A percentile compares a stretch with the other conserved stretches of the same genome.
Evolutionary conservation across 2,329 filamentous ascomycete genomes (phyloP).

Genomic region (Neoascochyta sp.): DNA sequence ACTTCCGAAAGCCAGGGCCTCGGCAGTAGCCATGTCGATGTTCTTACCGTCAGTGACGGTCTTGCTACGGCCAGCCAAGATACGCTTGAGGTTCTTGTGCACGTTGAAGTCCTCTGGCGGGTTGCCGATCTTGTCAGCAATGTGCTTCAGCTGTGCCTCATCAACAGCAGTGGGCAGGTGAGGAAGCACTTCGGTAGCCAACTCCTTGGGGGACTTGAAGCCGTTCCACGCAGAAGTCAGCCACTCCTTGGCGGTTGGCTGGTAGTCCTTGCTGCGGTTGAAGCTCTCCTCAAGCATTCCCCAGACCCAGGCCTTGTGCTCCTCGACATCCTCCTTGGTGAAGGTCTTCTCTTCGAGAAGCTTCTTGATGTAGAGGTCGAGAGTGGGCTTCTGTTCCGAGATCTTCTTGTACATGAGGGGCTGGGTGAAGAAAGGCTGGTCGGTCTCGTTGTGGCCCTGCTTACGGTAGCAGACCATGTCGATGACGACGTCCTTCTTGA

Average conservation of each 20-base stretch:
- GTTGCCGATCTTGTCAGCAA: conserved; percentile 74
- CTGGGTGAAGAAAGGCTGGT: conserved; percentile 99
- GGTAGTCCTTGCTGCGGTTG: conserved; percentile 94
- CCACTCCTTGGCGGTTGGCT: conserved; percentile 96
- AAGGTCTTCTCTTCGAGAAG: conserved; percentile 90
- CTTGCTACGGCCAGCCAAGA: conserved; percentile 84
- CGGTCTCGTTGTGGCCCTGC: conserved; percentile 98
- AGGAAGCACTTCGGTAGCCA: conserved; percentile 88
- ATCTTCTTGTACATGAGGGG: conserved; percentile 99
- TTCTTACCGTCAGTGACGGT: conserved; percentile 85
- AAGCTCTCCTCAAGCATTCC: conserved; percentile 98
- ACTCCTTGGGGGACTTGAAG: conserved; percentile 98
- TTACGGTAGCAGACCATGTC: conserved; percentile 99
- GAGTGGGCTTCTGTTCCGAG: conserved; percentile 73
- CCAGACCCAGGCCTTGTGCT: conserved; percentile 99
- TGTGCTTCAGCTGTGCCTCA: conserved; percentile 68
- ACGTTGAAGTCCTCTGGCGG: conserved; percentile 81
- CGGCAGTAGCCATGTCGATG: conserved; percentile 96
- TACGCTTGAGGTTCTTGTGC: conserved; percentile 96
- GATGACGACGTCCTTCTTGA: conserved; percentile 97
- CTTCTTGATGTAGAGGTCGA: conserved; percentile 89
- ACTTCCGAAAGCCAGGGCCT: conserved; percentile 90
- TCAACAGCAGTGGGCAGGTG: conserved; percentile 85
- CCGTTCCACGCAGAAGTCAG: conserved; percentile 98
- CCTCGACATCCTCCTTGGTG: conserved; percentile 94